Conservation (phyloP, 1,284 basidiomycete genomes). For the Boletus sp. region DNA sequence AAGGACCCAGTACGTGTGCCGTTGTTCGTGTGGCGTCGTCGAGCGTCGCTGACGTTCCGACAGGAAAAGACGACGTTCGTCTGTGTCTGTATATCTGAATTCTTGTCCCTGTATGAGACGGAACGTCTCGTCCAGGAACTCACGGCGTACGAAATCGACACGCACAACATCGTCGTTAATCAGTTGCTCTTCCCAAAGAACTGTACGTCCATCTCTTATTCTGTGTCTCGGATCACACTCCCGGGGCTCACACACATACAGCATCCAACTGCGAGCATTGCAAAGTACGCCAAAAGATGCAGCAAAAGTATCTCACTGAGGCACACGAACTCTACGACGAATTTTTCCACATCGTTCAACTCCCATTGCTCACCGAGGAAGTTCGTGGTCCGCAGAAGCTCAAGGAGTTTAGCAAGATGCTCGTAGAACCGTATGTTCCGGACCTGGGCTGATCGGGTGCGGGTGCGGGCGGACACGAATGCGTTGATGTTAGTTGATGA, state of each 20-base stretch:
- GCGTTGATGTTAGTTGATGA: neutral
- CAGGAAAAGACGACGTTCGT: constrained; percentile 98
- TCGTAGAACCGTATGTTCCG: constrained; percentile 65
- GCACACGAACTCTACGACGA: constrained; percentile 96
- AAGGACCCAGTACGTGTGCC: constrained; percentile 83
- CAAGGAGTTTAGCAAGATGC: constrained; percentile 87
- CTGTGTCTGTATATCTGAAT: constrained; percentile 98
- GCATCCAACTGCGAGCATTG: constrained; percentile 96
- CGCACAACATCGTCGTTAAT: constrained; percentile 98
- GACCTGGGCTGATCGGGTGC: constrained; percentile 24
- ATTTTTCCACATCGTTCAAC: constrained; percentile 94
- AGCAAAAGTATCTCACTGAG: constrained; percentile 94
- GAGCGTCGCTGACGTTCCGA: neutral
- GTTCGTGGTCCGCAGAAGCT: constrained; percentile 95
- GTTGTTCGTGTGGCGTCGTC: neutral
- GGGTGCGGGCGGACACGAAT: neutral
- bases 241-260: constrained; percentile 33
- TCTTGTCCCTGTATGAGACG: constrained; percentile 97
- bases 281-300: constrained; percentile 93
- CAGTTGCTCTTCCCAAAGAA: constrained; percentile 95
- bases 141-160: constrained; percentile 97
- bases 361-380: constrained; percentile 96
- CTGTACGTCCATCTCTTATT: constrained; percentile 52
- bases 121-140: constrained; percentile 97
- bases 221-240: neutral